A percentile compares a stretch with the other conserved stretches of the same genome.
Conservation (phyloP, 768 basidiomycete genomes). For the Thelephora aurantiotincta region DNA sequence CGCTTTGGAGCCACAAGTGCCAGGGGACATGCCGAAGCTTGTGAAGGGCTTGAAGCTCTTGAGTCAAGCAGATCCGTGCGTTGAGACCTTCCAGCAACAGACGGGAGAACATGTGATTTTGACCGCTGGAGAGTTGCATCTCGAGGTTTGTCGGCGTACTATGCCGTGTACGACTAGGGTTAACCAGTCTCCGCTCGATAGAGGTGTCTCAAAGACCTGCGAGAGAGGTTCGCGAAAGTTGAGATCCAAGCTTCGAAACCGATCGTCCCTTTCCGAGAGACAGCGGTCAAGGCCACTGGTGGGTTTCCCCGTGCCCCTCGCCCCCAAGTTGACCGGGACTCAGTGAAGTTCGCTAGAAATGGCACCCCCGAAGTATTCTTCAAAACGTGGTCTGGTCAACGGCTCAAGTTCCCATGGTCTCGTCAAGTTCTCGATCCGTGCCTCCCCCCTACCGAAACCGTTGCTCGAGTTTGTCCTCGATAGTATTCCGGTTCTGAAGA, state of each 20-base stretch:
- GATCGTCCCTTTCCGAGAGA: constrained; percentile 96
- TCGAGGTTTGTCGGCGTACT: constrained; percentile 48
- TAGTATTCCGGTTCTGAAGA: constrained; percentile 51
- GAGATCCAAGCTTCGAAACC: constrained; percentile 91
- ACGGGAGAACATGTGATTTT: constrained; percentile 96
- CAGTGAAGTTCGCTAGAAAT: constrained; percentile 47
- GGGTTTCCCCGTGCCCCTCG: constrained; percentile 5
- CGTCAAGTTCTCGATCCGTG: constrained; percentile 75
- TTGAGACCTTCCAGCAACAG: constrained; percentile 92
- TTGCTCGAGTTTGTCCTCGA: constrained; percentile 68
- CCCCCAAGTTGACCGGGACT: background rate
- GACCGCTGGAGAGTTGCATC: constrained; percentile 88
- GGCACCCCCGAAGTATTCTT: constrained; percentile 68
- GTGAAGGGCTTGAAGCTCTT: constrained; percentile 78
- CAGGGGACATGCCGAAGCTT: constrained; percentile 81
- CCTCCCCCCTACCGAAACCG: constrained; percentile 56
- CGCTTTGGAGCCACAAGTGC: constrained; percentile 74
- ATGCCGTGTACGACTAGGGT: no score
- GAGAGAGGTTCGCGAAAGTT: constrained; percentile 86
- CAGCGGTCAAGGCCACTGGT: constrained; percentile 73
- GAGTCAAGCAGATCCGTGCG: constrained; percentile 92
- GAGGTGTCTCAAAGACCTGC: constrained; percentile 93
- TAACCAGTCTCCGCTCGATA: constrained; percentile 17
- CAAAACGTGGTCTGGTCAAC: constrained; percentile 64
- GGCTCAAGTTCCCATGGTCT: constrained; percentile 55